Evolutionary conservation across 192 early-diverging fungal species (phyloP).

Genomic region (Linnemannia elongata): DNA sequence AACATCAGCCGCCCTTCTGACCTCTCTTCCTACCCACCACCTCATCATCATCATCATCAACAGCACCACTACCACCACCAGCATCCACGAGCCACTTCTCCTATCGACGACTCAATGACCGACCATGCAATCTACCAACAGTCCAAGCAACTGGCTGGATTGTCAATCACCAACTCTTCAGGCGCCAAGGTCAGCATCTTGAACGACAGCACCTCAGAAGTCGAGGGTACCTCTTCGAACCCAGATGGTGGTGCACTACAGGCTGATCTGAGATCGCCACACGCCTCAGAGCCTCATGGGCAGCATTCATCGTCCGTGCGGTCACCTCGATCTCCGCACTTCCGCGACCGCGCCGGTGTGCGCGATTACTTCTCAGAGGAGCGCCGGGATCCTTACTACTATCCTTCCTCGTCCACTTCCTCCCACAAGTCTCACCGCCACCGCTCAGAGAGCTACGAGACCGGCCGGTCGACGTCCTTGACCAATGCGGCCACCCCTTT

Average conservation of each 20-base stretch:
- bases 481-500: conserved; percentile 53
- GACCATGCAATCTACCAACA: conserved; percentile 50
- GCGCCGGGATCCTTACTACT: conserved; percentile 34
- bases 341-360: conserved; percentile 12
- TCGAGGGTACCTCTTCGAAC: conserved; percentile 17
- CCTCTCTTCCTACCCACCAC: not conserved
- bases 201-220: conserved; percentile 39
- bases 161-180: conserved; percentile 57
- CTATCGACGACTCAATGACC: conserved; percentile 19
- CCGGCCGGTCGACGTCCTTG: conserved; percentile 41
- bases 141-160: conserved; percentile 48
- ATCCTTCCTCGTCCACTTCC: conserved; percentile 16
- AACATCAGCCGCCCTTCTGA: conserved; percentile 2
- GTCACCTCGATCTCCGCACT: conserved; percentile 46
- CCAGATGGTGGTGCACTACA: not conserved
- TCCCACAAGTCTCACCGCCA: conserved; percentile 21
- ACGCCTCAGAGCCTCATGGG: not conserved
- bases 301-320: conserved; percentile 10
- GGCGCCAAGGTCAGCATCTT: conserved; percentile 52
- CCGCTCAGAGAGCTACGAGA: conserved; percentile 52
- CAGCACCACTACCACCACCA: not conserved
- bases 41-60: conserved; percentile 1
- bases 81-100: not conserved
- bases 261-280: not conserved
- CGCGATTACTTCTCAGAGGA: conserved; percentile 28